Conservation (phyloP, 208 protist species). For the Naegleria gruberi region DNA sequence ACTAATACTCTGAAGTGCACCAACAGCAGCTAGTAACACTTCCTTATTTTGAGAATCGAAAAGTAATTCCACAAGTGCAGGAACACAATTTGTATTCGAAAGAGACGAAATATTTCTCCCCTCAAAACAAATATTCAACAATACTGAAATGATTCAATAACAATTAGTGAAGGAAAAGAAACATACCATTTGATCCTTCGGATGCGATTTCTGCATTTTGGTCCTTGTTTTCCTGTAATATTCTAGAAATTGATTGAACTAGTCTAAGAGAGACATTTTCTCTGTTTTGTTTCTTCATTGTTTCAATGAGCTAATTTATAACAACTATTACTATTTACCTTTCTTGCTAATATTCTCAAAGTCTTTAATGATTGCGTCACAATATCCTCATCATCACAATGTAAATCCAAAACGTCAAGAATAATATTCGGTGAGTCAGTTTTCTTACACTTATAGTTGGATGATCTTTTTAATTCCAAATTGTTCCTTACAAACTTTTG, state of each 20-base stretch:
- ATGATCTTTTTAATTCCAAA: neutral
- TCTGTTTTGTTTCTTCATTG: neutral
- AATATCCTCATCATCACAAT: neutral
- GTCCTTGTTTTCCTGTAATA: neutral
- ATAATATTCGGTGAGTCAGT: neutral
- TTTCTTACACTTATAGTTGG: neutral
- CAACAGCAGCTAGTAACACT: neutral
- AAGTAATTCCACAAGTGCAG: neutral
- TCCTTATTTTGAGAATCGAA: neutral
- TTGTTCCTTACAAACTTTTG: neutral
- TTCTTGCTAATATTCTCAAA: neutral
- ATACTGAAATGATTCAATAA: neutral
- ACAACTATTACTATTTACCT: neutral
- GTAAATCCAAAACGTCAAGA: neutral
- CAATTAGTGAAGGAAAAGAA: neutral
- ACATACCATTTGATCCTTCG: neutral
- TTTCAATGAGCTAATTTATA: neutral
- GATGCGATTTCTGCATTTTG: neutral
- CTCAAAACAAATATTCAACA: slow-evolving; percentile 1
- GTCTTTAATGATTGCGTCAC: neutral
- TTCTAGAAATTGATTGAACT: neutral
- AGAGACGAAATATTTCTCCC: neutral
- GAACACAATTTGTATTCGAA: neutral
- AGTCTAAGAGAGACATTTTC: neutral
- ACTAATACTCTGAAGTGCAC: slow-evolving; percentile 6